These are phyloP conservation scores for Ustilago loliicola DNA, from an alignment of 1,284 basidiomycete species.

Conservation along the genomic window DNA sequence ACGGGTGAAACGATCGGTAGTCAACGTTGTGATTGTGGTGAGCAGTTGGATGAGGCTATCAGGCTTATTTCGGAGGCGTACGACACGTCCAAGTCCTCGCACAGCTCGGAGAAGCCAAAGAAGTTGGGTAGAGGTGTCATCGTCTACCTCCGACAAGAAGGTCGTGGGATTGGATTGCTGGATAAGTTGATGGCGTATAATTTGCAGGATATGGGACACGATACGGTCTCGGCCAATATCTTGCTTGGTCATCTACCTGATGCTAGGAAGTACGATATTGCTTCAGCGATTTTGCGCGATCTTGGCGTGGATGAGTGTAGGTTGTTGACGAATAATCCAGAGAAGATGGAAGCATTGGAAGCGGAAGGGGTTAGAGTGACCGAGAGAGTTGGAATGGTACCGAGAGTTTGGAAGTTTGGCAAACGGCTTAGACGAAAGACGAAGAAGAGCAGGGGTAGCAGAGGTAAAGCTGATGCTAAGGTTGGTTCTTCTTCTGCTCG, in stretches of 20 bases:
- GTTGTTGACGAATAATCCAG: conserved; percentile 96
- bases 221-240: conserved; percentile 96
- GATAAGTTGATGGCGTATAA: conserved; percentile 99
- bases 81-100: conserved; percentile 69
- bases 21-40: conserved; percentile 98
- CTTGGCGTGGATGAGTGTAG: conserved; percentile 80
- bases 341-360: conserved; percentile 90
- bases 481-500: not conserved
- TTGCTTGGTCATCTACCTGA: conserved; percentile 95
- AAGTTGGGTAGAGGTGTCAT: conserved; percentile 79
- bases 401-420: conserved; percentile 81
- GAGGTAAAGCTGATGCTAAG: conserved; percentile 7
- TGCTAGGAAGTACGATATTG: conserved; percentile 91
- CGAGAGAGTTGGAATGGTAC: conserved; percentile 94
- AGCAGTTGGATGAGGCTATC: conserved; percentile 96
- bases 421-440: conserved; percentile 26
- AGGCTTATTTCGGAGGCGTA: conserved; percentile 78
- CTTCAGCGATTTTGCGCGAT: conserved; percentile 89
- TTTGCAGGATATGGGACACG: conserved; percentile 95
- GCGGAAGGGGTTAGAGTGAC: conserved; percentile 84
- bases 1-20: conserved; percentile 98
- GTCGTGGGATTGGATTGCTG: conserved; percentile 95
- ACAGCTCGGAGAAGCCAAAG: not conserved
- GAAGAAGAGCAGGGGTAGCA: conserved; percentile 12
- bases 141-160: conserved; percentile 97